Conservation (phyloP, 2,329 filamentous ascomycete genomes). For the Plectosphaerella plurivora region DNA sequence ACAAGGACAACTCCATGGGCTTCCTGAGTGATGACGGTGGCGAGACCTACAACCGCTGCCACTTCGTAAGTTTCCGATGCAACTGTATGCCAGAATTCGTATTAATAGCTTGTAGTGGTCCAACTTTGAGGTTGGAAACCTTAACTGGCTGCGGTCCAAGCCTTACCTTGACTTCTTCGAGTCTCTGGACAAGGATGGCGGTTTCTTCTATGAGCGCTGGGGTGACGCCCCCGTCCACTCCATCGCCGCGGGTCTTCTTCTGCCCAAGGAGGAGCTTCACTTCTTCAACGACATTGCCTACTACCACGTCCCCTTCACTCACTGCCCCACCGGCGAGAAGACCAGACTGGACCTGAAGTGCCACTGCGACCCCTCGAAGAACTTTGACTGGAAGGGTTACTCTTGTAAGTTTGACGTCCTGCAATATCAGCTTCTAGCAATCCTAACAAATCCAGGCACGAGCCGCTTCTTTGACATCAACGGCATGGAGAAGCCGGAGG, state of each 20-base stretch:
- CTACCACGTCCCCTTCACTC: conserved; percentile 95
- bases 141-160: conserved; percentile 88
- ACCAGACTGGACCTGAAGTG: conserved; percentile 80
- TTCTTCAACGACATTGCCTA: conserved; percentile 99
- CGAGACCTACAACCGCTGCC: conserved; percentile 92
- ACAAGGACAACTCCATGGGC: conserved; percentile 76
- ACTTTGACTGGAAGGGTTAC: conserved; percentile 99
- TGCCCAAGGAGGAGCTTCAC: conserved; percentile 91
- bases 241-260: conserved; percentile 82
- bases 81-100: neutral
- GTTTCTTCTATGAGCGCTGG: conserved; percentile 99
- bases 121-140: conserved; percentile 94
- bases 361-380: conserved; percentile 91
- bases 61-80: conserved; percentile 65
- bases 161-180: conserved; percentile 90
- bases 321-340: conserved; percentile 91
- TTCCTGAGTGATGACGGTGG: conserved; percentile 92
- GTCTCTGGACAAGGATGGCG: conserved; percentile 80
- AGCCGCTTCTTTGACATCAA: conserved; percentile 82
- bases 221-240: conserved; percentile 97
- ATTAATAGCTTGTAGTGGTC: conserved; percentile 67
- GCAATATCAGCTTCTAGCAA: too few species aligned
- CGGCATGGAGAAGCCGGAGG: conserved; percentile 74
- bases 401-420: conserved; percentile 64
- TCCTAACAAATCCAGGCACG: conserved; percentile 55